A percentile compares a stretch with the other conserved stretches of the same genome.
Conservation (phyloP, 257 asterid genomes). For the Scutellaria galericulata region DNA sequence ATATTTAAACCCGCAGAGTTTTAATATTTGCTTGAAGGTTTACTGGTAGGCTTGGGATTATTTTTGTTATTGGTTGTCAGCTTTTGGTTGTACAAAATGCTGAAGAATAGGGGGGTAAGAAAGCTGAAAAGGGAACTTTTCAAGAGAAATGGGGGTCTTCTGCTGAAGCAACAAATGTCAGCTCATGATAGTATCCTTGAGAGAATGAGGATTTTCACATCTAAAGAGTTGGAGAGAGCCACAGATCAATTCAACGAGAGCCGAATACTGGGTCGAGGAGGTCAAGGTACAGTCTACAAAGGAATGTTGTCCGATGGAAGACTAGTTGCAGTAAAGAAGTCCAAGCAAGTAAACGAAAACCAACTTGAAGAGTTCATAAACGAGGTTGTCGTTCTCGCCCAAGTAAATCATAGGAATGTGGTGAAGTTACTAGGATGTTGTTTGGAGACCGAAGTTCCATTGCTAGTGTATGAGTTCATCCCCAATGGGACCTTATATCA, state of each 20-base stretch:
- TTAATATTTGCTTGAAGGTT: slow-evolving; percentile 29
- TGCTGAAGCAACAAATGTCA: slow-evolving; percentile 38
- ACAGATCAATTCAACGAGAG: slow-evolving; percentile 45
- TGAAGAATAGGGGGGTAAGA: slow-evolving; percentile 35
- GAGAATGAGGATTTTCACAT: slow-evolving; percentile 37
- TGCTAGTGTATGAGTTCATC: slow-evolving; percentile 45
- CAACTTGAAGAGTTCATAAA: slow-evolving; percentile 45
- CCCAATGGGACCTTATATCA: slow-evolving; percentile 42
- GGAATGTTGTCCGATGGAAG: slow-evolving; percentile 51
- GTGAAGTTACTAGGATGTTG: slow-evolving; percentile 47
- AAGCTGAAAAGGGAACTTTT: slow-evolving; percentile 23
- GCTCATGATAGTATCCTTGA: slow-evolving; percentile 24
- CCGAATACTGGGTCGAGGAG: slow-evolving; percentile 48
- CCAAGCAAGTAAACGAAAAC: slow-evolving; percentile 22
- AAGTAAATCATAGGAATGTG: slow-evolving; percentile 43
- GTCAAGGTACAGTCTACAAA: slow-evolving; percentile 50
- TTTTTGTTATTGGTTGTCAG: slow-evolving; percentile 8
- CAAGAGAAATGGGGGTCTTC: slow-evolving; percentile 45
- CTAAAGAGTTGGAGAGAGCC: slow-evolving; percentile 45
- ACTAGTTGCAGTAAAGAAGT: slow-evolving; percentile 45
- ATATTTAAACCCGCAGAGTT: too few relatives aligned
- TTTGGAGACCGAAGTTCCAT: slow-evolving; percentile 43
- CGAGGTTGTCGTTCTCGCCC: slow-evolving; percentile 45
- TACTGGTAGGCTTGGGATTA: slow-evolving; percentile 31
- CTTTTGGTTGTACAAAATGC: slow-evolving; percentile 36